A percentile compares a stretch with the other conserved stretches of the same genome.
These are phyloP conservation scores for Aspergillus hiratsukae DNA, from an alignment of 2,329 filamentous ascomycete genomes.

Conservation along the genomic window DNA sequence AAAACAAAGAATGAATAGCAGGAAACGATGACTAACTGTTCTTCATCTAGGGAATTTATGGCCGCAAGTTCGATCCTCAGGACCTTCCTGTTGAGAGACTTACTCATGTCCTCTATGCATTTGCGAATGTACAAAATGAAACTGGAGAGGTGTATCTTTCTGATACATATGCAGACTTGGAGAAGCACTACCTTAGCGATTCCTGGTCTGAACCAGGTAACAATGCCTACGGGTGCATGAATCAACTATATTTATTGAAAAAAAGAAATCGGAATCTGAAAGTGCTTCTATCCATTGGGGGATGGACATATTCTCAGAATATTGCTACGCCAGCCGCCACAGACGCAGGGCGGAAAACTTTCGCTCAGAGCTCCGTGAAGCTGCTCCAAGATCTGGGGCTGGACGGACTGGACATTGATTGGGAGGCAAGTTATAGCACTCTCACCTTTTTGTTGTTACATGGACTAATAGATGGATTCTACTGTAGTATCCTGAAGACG, in stretches of 20 bases:
- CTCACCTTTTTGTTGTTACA: too few relatives aligned
- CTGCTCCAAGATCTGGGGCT: constrained; percentile 78
- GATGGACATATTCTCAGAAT: constrained; percentile 74
- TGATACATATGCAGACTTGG: constrained; percentile 63
- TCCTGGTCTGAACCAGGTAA: constrained; percentile 62
- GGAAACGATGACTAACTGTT: background rate
- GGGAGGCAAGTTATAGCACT: constrained; percentile 21
- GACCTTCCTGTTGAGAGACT: too few relatives aligned
- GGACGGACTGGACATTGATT: constrained; percentile 43
- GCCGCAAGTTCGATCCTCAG: too few relatives aligned
- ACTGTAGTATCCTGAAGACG: too few relatives aligned
- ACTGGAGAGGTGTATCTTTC: too few relatives aligned
- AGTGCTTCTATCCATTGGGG: constrained; percentile 75
- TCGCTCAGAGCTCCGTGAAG: constrained; percentile 65
- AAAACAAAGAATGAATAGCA: background rate
- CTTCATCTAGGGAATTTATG: too few relatives aligned
- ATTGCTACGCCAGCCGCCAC: constrained; percentile 65
- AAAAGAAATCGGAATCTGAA: constrained; percentile 72
- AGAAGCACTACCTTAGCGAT: constrained; percentile 67
- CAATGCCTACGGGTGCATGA: constrained; percentile 72
- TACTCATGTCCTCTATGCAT: too few relatives aligned
- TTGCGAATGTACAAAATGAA: too few relatives aligned
- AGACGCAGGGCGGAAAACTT: constrained; percentile 54
- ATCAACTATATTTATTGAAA: constrained; percentile 72
- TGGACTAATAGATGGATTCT: too few relatives aligned